Percentiles rank a stretch among this genome's conserved stretches.
Conservation (phyloP, 176 grass and related monocot species). For the Puccinellia tenuiflora region DNA sequence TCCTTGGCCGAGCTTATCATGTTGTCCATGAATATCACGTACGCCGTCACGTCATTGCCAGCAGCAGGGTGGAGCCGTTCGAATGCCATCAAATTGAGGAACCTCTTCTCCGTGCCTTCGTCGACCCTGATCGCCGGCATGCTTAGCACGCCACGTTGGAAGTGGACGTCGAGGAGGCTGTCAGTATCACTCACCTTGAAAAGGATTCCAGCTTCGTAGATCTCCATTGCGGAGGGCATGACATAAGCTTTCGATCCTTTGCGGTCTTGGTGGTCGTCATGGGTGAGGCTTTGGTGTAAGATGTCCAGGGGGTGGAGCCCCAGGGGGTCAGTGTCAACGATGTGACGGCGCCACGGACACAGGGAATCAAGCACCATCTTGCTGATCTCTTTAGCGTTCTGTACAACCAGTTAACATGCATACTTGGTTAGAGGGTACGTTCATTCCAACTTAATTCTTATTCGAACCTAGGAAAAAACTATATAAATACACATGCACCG, state of each 20-base stretch:
- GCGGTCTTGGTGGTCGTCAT: background rate
- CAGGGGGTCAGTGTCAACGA: background rate
- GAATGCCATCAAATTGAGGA: constrained; percentile 60
- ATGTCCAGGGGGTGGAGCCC: background rate
- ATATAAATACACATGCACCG: no score
- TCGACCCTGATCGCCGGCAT: constrained; percentile 18
- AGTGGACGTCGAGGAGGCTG: constrained; percentile 5
- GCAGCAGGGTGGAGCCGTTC: constrained; percentile 30
- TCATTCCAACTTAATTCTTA: background rate
- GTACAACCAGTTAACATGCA: background rate
- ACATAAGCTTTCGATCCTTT: background rate
- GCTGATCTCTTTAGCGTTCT: background rate
- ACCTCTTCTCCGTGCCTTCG: constrained; percentile 27
- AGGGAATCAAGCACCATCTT: background rate
- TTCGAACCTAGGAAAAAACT: no score
- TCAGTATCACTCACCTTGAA: constrained; percentile 24
- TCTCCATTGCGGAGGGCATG: constrained; percentile 26
- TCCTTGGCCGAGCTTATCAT: constrained; percentile 45
- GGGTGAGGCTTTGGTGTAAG: background rate
- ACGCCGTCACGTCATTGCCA: constrained; percentile 25
- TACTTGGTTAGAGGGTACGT: background rate
- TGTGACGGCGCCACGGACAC: background rate
- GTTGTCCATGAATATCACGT: constrained; percentile 55
- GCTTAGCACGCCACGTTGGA: constrained; percentile 11
- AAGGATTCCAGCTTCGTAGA: constrained; percentile 39